Evolutionary conservation across 257 asterid genomes (phyloP).

Genomic region (Scutellaria minor): DNA sequence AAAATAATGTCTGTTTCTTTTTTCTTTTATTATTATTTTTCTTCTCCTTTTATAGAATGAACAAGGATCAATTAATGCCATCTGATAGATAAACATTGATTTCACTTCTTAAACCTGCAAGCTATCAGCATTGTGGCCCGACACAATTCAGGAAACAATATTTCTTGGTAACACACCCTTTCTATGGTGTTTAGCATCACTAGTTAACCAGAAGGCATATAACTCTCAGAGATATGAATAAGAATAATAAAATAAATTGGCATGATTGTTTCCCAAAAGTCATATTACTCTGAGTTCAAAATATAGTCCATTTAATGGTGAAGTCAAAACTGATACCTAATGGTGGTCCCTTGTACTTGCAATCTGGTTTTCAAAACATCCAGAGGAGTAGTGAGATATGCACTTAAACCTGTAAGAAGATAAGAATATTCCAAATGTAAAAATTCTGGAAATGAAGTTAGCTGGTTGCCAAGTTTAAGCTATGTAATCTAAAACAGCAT

Average conservation of each 20-base stretch:
- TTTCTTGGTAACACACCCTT: background rate
- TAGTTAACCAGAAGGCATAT: background rate
- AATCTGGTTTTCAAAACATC: constrained; percentile 84
- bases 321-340: constrained; percentile 46
- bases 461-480: constrained; percentile 2
- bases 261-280: background rate
- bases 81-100: background rate
- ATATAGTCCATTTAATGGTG: background rate
- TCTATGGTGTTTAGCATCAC: background rate
- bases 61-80: background rate
- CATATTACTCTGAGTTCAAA: background rate
- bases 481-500: constrained; percentile 7
- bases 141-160: background rate
- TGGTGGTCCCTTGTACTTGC: constrained; percentile 73
- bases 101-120: background rate
- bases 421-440: constrained; percentile 15
- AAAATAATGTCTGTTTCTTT: no score
- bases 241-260: constrained; percentile 10
- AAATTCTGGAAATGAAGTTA: constrained; percentile 25
- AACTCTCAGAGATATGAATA: constrained; percentile 7
- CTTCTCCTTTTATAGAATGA: no score
- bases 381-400: constrained; percentile 83
- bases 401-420: constrained; percentile 66
- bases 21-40: no score
- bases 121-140: background rate